Base-by-base conservation (phyloP, 345 rosid genomes). In the Citrus sp. region DNA sequence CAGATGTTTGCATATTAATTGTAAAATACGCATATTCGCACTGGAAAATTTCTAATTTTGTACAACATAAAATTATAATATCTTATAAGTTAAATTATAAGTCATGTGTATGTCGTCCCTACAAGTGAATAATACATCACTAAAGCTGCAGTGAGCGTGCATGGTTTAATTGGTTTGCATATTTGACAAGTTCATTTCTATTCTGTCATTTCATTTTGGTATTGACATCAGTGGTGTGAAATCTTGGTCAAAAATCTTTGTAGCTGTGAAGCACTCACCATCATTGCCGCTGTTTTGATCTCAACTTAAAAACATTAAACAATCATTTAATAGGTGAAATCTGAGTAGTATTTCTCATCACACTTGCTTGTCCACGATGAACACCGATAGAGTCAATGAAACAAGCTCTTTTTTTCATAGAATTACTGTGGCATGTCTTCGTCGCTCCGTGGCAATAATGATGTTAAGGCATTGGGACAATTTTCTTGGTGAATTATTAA, bases 261-360 rank as follows among this genome's bases (percentile, higher is more conserved):
- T 67, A 67, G 84, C 79, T 74, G 79, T 74, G 76, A 68, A 63
- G 75, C 81, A 78, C 79, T 18, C 71, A 24, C 69, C 32, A n/a
- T 5, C 14, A 28, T 37, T 21, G 14, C 6, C 21, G 51, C 22
- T 73, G 68, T 30, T 79, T 79, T 70, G 73, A 63, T 67, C 56
- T 75, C 21, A 42, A 28, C 35, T 22, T 10, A 24, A 24, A 24
- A 28, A 79, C 30, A 49, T 62, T 30, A 54, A 54, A 54, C 6
- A 69, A 68, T 58, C 74, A 73, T 66, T 46, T 56, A 73, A 38
- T 19, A 7, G 59, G 21, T 65, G 34, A 72, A 72, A 1, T 37
- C 28, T 9, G 65, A 35, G 58, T 6, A 2, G 1, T 38, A 27
- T 32, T 65, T 28, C 9, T 73, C 5, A 12, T 40, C 38, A 9